Conservation (phyloP, 2,329 filamentous ascomycete genomes). For the Seiridium unicorne region DNA sequence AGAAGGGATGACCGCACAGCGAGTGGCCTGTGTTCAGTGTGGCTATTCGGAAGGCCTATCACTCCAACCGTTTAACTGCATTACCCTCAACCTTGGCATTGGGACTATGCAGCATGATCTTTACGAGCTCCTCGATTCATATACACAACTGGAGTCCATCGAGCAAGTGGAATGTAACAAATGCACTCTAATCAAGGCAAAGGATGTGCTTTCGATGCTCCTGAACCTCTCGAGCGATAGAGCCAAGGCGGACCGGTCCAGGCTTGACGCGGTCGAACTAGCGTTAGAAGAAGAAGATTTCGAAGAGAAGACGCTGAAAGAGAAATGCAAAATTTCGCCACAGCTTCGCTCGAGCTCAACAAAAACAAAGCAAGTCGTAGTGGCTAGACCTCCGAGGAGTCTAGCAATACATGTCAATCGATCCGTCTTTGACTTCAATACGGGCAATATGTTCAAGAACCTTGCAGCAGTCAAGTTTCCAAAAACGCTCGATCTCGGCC, state of each 20-base stretch:
- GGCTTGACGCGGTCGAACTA: conserved; percentile 64
- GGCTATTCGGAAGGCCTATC: conserved; percentile 85
- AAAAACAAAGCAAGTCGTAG: conserved; percentile 86
- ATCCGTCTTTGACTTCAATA: conserved; percentile 83
- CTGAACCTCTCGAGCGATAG: conserved; percentile 40
- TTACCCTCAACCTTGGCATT: conserved; percentile 78
- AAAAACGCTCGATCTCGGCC: conserved; percentile 67
- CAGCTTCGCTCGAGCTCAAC: conserved; percentile 72
- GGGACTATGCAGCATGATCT: conserved; percentile 65
- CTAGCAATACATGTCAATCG: conserved; percentile 88
- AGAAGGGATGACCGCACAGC: conserved; percentile 83
- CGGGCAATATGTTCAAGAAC: conserved; percentile 81
- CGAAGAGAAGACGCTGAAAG: conserved; percentile 62
- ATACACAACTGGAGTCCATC: conserved; percentile 81
- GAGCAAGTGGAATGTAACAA: conserved; percentile 88
- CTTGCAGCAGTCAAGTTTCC: conserved; percentile 77
- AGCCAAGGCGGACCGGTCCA: conserved; percentile 36
- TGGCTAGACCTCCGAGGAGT: conserved; percentile 78
- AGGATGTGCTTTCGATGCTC: conserved; percentile 46
- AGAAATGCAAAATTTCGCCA: conserved; percentile 64
- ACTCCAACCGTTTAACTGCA: conserved; percentile 89
- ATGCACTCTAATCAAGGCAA: conserved; percentile 72
- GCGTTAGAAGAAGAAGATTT: conserved; percentile 81
- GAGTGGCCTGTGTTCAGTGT: conserved; percentile 83
- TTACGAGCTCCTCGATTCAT: conserved; percentile 77